Conservation (phyloP, 108 stramenopile species). For the Discostella stelligeroides region DNA sequence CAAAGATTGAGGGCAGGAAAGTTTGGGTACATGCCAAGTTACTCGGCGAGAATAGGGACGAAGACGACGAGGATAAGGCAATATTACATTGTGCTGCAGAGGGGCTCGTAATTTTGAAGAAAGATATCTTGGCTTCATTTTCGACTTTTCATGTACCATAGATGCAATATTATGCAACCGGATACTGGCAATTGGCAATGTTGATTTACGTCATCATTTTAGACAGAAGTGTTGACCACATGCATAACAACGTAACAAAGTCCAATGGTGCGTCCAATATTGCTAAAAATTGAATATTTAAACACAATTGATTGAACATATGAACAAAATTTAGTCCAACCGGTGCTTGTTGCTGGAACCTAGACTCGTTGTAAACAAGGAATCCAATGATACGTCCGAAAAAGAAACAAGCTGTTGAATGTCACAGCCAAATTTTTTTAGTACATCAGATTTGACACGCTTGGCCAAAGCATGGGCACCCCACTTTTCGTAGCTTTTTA, state of each 20-base stretch:
- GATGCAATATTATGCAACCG: too few species aligned
- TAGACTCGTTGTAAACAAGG: background rate
- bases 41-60: slow-evolving; percentile 18
- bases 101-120: slow-evolving; percentile 73
- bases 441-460: background rate
- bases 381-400: background rate
- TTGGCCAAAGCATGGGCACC: background rate
- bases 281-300: too few species aligned
- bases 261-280: too few species aligned
- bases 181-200: too few species aligned
- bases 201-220: too few species aligned
- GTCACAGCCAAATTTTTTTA: background rate
- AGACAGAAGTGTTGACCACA: too few species aligned
- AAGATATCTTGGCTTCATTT: background rate
- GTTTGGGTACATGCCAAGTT: slow-evolving; percentile 60
- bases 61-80: slow-evolving; percentile 19
- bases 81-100: slow-evolving; percentile 60
- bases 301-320: too few species aligned
- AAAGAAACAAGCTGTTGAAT: background rate
- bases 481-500: background rate
- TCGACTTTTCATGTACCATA: too few species aligned
- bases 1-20: slow-evolving; percentile 69
- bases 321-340: background rate
- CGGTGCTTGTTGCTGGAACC: background rate
- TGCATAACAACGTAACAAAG: too few species aligned